A percentile compares a stretch with the other conserved stretches of the same genome.
Conservation (phyloP, 139 green algal species). For the Spirogloea muscicola region DNA sequence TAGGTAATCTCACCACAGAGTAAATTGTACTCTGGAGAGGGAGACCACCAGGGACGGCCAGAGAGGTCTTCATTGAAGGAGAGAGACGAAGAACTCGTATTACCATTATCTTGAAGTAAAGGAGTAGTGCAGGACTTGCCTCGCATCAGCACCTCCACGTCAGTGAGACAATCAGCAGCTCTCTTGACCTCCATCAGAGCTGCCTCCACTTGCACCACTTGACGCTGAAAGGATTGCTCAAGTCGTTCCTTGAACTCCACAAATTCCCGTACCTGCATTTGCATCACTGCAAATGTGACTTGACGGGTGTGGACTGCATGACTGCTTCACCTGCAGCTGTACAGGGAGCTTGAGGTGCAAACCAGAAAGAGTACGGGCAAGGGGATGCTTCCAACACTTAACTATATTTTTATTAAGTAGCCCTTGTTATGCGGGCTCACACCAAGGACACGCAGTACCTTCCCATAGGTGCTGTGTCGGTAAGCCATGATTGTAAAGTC, state of each 20-base stretch:
- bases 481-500: slow-evolving; percentile 22
- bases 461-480: slow-evolving; percentile 34
- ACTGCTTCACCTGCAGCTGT: not conserved
- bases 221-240: slow-evolving; percentile 23
- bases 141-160: not conserved
- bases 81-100: slow-evolving; percentile 1
- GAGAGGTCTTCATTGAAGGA: slow-evolving; percentile 35
- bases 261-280: slow-evolving; percentile 34
- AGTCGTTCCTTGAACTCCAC: slow-evolving; percentile 30
- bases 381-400: not conserved
- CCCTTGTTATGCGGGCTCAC: not conserved
- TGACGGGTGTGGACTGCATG: not conserved
- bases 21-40: slow-evolving; percentile 16
- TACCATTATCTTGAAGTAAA: not conserved
- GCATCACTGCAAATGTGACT: not conserved
- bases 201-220: not conserved
- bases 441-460: not conserved
- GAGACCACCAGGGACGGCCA: slow-evolving; percentile 25
- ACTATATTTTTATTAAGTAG: not conserved
- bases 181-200: not conserved
- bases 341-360: not conserved
- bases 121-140: too few species aligned
- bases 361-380: not conserved
- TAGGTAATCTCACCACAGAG: not conserved
- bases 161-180: slow-evolving; percentile 5